Evolutionary conservation across 495 filamentous ascomycete genomes (phyloP).

Genomic region (Hypoxylon fuscum): DNA sequence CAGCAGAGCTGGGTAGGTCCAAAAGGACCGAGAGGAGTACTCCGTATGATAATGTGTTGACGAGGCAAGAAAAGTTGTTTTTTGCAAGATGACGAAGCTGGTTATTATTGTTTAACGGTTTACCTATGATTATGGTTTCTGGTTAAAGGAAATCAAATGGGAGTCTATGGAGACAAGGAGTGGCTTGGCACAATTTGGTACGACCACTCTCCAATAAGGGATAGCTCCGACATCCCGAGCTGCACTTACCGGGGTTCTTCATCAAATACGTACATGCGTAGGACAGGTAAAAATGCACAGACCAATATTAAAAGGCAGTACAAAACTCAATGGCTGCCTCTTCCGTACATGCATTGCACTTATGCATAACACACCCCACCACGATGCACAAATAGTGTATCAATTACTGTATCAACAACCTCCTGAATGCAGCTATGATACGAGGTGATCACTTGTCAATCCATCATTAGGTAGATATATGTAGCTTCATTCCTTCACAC

Average conservation of each 20-base stretch:
- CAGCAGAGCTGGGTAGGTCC: constrained; percentile 25
- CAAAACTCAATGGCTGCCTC: not conserved
- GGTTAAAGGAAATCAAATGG: constrained; percentile 32
- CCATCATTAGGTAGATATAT: too few relatives aligned
- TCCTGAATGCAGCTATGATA: too few relatives aligned
- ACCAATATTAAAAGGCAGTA: not conserved
- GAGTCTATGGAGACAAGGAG: constrained; percentile 17
- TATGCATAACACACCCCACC: too few relatives aligned
- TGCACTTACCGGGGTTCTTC: not conserved
- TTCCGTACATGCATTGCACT: too few relatives aligned
- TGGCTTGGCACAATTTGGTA: constrained; percentile 37
- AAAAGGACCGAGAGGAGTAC: constrained; percentile 26
- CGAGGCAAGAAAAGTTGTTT: constrained; percentile 27
- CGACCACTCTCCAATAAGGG: not conserved
- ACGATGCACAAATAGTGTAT: too few relatives aligned
- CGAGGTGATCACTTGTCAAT: too few relatives aligned
- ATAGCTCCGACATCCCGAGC: constrained; percentile 11
- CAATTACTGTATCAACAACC: too few relatives aligned
- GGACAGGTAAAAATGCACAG: not conserved
- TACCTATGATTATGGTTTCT: too few relatives aligned
- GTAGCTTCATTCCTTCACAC: too few relatives aligned
- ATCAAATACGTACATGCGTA: too few relatives aligned
- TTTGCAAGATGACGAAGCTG: constrained; percentile 45
- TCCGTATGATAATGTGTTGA: constrained; percentile 18
- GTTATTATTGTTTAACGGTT: too few relatives aligned